Percentiles rank a stretch among this genome's conserved stretches.
Conservation (phyloP, 176 grass and related monocot species). For the Leersia perrieri region DNA sequence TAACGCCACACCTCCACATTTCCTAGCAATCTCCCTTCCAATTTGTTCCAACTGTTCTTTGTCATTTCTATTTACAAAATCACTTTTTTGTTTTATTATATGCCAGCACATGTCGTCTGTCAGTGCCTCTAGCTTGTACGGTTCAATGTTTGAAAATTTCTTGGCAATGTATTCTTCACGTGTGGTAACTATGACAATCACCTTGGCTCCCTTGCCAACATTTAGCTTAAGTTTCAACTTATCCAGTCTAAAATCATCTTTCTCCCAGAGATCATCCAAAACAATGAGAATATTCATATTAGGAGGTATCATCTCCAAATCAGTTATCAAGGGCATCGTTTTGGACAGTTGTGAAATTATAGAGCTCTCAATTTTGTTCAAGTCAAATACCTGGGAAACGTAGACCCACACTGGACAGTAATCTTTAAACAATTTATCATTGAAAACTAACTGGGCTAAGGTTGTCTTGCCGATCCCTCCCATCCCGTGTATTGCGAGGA, state of each 20-base stretch:
- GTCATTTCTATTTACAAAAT: neutral
- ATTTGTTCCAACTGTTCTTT: neutral
- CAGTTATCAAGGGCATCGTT: neutral
- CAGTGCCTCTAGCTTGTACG: neutral
- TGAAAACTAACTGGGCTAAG: slow-evolving; percentile 21
- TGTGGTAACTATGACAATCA: neutral
- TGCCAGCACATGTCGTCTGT: neutral
- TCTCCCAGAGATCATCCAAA: neutral
- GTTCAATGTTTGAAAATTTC: neutral
- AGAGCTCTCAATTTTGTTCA: neutral
- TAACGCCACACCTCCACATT: slow-evolving; percentile 13
- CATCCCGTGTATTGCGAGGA: slow-evolving; percentile 17
- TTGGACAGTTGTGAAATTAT: slow-evolving; percentile 5
- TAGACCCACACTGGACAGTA: slow-evolving; percentile 24
- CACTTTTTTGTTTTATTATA: neutral
- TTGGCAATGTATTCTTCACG: neutral
- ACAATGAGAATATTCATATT: neutral
- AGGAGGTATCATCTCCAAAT: neutral
- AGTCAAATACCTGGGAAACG: neutral
- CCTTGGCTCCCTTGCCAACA: neutral
- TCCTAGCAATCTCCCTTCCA: neutral
- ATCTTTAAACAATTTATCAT: neutral
- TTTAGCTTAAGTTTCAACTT: slow-evolving; percentile 1
- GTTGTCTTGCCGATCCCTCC: slow-evolving; percentile 24
- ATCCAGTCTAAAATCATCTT: neutral